Conservation (phyloP, 1,139 yeast genomes). For the Sugiyamaella pinicola region DNA sequence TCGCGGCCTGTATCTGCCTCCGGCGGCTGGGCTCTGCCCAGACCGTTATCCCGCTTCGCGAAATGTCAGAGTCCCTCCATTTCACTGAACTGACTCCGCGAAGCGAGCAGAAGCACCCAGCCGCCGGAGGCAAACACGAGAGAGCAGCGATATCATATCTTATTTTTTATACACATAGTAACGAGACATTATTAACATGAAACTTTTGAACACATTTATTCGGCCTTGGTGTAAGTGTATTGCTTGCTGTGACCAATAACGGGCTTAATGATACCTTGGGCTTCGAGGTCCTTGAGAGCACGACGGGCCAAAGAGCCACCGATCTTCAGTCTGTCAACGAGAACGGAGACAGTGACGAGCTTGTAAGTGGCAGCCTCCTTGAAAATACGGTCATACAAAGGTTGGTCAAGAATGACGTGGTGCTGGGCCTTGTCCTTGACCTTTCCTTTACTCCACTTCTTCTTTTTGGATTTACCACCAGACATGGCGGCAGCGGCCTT, state of each 20-base stretch:
- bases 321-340: conserved; percentile 98
- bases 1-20: not conserved
- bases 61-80: not conserved
- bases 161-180: conserved; percentile 10
- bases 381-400: conserved; percentile 97
- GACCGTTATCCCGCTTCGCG: not conserved
- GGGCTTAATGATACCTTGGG: conserved; percentile 93
- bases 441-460: conserved; percentile 99
- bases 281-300: conserved; percentile 95
- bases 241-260: conserved; percentile 96
- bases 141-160: conserved; percentile 10
- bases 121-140: not conserved
- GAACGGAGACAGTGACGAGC: conserved; percentile 95
- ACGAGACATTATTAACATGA: conserved; percentile 8
- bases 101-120: not conserved
- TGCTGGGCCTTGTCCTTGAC: conserved; percentile 99
- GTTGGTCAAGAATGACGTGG: conserved; percentile 96
- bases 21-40: conserved; percentile 8
- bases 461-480: conserved; percentile 99
- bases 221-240: conserved; percentile 66
- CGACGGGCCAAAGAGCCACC: conserved; percentile 99
- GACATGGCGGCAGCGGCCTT: conserved; percentile 99
- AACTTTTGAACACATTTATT: conserved; percentile 7
- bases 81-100: not conserved
- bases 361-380: conserved; percentile 99